phyloP scores from a whole-genome alignment of 768 basidiomycete genomes.

The Royoungia palumana region DNA sequence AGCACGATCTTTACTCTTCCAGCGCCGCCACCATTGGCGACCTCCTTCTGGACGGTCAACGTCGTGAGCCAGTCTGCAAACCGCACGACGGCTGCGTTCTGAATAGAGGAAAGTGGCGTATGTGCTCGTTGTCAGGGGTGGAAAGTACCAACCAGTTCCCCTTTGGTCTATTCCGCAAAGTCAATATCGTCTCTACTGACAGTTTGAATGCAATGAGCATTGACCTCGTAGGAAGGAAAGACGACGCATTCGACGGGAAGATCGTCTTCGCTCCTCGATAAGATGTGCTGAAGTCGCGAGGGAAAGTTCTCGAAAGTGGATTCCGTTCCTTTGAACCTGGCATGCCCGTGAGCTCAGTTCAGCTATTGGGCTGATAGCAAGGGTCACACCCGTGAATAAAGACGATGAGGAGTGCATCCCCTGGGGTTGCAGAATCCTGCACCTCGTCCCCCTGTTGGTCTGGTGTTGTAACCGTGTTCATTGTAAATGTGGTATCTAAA shows the following conservation, averaged over 20 bases:
- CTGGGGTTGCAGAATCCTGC: conserved; percentile 11
- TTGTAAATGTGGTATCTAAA: conserved; percentile 11
- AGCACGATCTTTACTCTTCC: conserved; percentile 73
- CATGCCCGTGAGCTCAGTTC: not conserved
- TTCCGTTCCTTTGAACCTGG: conserved; percentile 59
- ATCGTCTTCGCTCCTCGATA: conserved; percentile 59
- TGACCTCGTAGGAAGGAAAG: conserved; percentile 87
- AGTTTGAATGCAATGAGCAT: conserved; percentile 6
- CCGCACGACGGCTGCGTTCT: conserved; percentile 78
- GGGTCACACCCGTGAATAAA: conserved; percentile 74
- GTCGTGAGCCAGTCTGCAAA: conserved; percentile 93
- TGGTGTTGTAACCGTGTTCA: conserved; percentile 8
- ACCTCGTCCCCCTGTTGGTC: conserved; percentile 8
- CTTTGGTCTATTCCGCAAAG: conserved; percentile 65
- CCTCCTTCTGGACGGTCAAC: conserved; percentile 83
- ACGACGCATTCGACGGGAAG: conserved; percentile 67
- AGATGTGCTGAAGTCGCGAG: conserved; percentile 69
- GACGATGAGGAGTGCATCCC: conserved; percentile 59
- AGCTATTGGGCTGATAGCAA: not conserved
- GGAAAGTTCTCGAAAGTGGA: conserved; percentile 79
- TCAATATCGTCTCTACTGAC: conserved; percentile 9
- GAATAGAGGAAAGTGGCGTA: conserved; percentile 1
- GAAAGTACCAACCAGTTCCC: conserved; percentile 67
- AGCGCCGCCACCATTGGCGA: conserved; percentile 71
- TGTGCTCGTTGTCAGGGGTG: not conserved